Percentiles rank a stretch among this genome's conserved stretches.
phyloP scores from a whole-genome alignment of 331 rosid species.

The Acacia pycnantha region DNA sequence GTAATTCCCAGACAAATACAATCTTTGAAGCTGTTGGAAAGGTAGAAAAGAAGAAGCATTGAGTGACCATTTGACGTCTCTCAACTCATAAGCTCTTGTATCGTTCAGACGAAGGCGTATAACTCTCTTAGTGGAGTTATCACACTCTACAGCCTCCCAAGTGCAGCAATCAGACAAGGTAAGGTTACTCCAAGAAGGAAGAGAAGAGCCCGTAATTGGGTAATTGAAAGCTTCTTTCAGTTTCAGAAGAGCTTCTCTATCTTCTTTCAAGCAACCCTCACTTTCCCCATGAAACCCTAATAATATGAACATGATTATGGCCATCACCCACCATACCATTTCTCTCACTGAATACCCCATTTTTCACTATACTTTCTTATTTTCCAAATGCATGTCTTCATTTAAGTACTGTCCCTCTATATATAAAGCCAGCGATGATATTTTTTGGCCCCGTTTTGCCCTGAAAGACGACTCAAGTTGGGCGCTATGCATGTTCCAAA shows the following conservation, averaged over 20 bases:
- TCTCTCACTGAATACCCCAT: not conserved
- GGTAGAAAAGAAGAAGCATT: too few relatives aligned
- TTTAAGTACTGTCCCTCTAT: too few relatives aligned
- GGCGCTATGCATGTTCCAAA: too few relatives aligned
- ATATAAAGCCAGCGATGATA: too few relatives aligned
- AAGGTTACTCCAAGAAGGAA: not conserved
- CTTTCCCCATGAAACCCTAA: not conserved
- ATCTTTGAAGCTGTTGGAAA: not conserved
- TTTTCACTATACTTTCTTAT: not conserved
- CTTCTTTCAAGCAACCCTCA: slow-evolving; percentile 5
- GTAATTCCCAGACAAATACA: not conserved
- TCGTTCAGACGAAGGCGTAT: too few relatives aligned
- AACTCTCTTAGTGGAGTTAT: too few relatives aligned
- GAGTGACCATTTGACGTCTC: too few relatives aligned
- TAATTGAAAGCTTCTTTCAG: not conserved
- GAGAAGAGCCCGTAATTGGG: not conserved
- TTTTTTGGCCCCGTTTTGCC: too few relatives aligned
- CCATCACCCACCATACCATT: not conserved
- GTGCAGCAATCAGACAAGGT: not conserved
- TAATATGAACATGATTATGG: not conserved
- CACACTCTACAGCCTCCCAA: too few relatives aligned
- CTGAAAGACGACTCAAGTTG: too few relatives aligned
- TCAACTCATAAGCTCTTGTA: too few relatives aligned
- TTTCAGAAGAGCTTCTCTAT: not conserved
- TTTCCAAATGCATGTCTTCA: not conserved